A percentile compares a stretch with the other conserved stretches of the same genome.
phyloP scores from a whole-genome alignment of 1,284 basidiomycete species.

The Austroboletus niveus region DNA sequence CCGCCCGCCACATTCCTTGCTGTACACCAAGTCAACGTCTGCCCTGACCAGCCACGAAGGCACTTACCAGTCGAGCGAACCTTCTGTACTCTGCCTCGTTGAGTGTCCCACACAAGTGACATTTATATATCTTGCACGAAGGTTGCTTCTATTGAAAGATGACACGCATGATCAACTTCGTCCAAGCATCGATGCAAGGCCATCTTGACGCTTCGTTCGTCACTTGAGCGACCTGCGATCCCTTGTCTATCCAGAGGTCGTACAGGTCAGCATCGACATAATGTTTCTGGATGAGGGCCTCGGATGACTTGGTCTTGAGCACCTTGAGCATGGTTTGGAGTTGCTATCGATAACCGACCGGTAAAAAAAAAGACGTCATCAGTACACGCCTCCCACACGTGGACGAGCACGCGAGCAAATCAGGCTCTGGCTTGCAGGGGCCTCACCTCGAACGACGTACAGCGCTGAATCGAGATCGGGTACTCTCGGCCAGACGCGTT shows the following conservation, averaged over 20 bases:
- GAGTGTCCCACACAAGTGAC: too few species aligned
- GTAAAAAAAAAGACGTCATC: background rate
- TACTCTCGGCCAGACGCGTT: conserved; percentile 26
- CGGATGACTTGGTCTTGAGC: conserved; percentile 16
- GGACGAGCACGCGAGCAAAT: background rate
- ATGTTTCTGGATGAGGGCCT: conserved; percentile 23
- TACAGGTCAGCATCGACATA: conserved; percentile 27
- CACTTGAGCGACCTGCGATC: conserved; percentile 19
- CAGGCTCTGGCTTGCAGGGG: background rate
- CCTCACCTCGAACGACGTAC: conserved; percentile 25
- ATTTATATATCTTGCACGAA: conserved; percentile 7
- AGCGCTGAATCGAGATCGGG: conserved; percentile 26
- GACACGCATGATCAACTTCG: conserved; percentile 26
- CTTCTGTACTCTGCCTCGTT: conserved; percentile 24
- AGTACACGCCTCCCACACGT: background rate
- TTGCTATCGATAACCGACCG: conserved; percentile 11
- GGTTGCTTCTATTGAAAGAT: conserved; percentile 22
- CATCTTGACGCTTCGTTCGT: conserved; percentile 22
- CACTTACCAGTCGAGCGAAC: conserved; percentile 25
- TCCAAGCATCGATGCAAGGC: conserved; percentile 25
- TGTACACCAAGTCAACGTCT: conserved; percentile 1
- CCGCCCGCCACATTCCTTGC: conserved; percentile 21
- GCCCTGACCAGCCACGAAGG: background rate
- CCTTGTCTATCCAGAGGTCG: conserved; percentile 24
- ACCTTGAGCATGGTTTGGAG: conserved; percentile 18